Base-by-base conservation (phyloP, 2,329 filamentous ascomycete genomes). In the Tolypocladium album region DNA sequence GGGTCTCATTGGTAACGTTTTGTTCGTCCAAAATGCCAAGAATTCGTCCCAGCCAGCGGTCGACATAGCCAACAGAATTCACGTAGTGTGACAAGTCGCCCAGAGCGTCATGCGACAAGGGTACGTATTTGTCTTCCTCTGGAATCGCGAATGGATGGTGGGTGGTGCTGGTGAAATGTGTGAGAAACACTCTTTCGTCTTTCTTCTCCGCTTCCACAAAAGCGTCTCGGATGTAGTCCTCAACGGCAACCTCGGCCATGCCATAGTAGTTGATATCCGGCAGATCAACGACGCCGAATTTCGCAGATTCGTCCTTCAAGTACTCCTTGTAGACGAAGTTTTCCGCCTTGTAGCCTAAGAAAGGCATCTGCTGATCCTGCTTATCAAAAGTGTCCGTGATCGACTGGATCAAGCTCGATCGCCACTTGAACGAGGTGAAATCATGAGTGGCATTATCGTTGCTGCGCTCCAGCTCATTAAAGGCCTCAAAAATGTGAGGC, bases 201-300 rank as follows among this genome's bases (percentile, higher is more conserved):
- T 67, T 67, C 39, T 68, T 62, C 27, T 64, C 67, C 5, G 72
- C 70, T 3, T 63, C 61, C 1, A 61, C 60, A 31, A 74, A 72
- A 11, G 67, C 63, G 52, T 74, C 71, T 5, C 61, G 63, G 27
- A 74, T 66, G 20, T 74, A 73, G 15, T 73, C 66, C 45, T 70
- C 66, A 11, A 74, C 58, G 0, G 65, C 67, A 11, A 66, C 66
- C 59, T 74, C 72, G 57, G 70, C 63, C 59, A 72, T 69, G 12
- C 69, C 70, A 3, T 73, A 74, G 36, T 73, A 72, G 62, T 74
- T 74, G 58, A 72, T 69, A 50, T 74, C 69, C 0, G 69, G 65
- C 1, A 71, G 27, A 0, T 65, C 68, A 1, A 68, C 67, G 1
- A 65, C 60, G 0, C 70, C 71, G 40, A 72, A 69, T 58, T 68